Evolutionary conservation across 1,284 basidiomycete genomes (phyloP).

Genomic region (Irpex sp.): DNA sequence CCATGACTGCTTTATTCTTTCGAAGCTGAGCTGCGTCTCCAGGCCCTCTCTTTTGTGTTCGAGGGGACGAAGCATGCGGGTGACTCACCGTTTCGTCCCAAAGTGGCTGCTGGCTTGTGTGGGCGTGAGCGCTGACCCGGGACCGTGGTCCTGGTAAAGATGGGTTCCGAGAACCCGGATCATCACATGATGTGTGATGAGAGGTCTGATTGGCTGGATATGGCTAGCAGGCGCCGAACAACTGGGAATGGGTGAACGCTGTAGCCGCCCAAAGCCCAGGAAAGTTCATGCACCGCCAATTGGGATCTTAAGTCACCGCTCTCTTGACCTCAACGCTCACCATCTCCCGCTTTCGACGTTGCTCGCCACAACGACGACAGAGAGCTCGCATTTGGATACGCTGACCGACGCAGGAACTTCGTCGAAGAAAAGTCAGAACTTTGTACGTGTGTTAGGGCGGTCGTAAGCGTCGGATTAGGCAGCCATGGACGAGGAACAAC

Average conservation of each 20-base stretch:
- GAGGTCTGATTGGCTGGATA: neutral
- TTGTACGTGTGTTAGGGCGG: neutral
- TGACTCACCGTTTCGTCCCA: neutral
- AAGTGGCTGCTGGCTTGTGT: neutral
- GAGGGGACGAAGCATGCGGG: neutral
- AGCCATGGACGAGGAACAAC: conserved; percentile 30
- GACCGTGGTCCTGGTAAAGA: neutral
- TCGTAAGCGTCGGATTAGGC: neutral
- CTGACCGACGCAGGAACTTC: neutral
- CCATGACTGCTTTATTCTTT: neutral
- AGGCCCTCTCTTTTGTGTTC: neutral
- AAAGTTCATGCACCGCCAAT: neutral
- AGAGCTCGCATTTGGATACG: neutral
- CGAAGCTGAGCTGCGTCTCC: neutral
- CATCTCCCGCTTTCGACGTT: neutral
- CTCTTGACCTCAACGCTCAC: neutral
- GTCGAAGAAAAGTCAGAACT: neutral
- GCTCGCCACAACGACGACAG: neutral
- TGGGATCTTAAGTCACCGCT: neutral
- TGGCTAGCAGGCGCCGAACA: neutral
- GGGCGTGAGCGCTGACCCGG: neutral
- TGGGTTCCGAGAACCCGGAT: neutral
- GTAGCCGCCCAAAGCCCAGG: neutral
- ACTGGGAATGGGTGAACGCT: neutral
- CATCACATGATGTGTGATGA: neutral